These are phyloP conservation scores for Yamadazyma tumulicola DNA, from an alignment of 805 yeast genomes.

Conservation along the genomic window DNA sequence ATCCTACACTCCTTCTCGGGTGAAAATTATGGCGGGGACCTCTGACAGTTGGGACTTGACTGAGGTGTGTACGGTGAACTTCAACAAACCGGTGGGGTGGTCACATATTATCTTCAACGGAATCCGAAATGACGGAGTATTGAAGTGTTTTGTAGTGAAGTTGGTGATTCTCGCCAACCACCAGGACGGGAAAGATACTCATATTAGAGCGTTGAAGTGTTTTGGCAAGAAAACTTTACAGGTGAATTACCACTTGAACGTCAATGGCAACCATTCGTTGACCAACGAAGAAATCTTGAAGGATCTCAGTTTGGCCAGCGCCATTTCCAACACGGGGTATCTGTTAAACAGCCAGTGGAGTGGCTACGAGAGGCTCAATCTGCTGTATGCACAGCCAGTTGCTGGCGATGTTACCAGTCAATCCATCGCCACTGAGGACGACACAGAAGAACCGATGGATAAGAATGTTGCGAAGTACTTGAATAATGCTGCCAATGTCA, in stretches of 20 bases:
- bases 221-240: slow-evolving; percentile 35
- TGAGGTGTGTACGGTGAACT: slow-evolving; percentile 57
- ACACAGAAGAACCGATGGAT: slow-evolving; percentile 15
- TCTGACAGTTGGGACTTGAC: slow-evolving; percentile 71
- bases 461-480: slow-evolving; percentile 23
- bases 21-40: slow-evolving; percentile 66
- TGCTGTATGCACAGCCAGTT: slow-evolving; percentile 1
- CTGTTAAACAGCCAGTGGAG: slow-evolving; percentile 21
- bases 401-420: slow-evolving; percentile 7
- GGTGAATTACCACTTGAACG: slow-evolving; percentile 3
- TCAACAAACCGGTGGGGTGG: slow-evolving; percentile 78
- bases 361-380: too few species aligned
- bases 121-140: slow-evolving; percentile 49
- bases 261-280: slow-evolving; percentile 4
- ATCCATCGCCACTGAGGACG: slow-evolving; percentile 12
- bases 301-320: slow-evolving; percentile 25
- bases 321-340: slow-evolving; percentile 24
- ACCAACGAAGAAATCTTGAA: slow-evolving; percentile 17
- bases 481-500: slow-evolving; percentile 32
- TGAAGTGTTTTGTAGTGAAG: slow-evolving; percentile 66
- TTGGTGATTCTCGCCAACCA: slow-evolving; percentile 70
- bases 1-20: slow-evolving; percentile 82
- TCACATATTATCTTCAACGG: slow-evolving; percentile 58
- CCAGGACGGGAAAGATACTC: slow-evolving; percentile 96
- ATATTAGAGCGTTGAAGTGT: slow-evolving; percentile 69